Conservation (phyloP, 1,284 basidiomycete species). For the Veloboletus limbatus region DNA sequence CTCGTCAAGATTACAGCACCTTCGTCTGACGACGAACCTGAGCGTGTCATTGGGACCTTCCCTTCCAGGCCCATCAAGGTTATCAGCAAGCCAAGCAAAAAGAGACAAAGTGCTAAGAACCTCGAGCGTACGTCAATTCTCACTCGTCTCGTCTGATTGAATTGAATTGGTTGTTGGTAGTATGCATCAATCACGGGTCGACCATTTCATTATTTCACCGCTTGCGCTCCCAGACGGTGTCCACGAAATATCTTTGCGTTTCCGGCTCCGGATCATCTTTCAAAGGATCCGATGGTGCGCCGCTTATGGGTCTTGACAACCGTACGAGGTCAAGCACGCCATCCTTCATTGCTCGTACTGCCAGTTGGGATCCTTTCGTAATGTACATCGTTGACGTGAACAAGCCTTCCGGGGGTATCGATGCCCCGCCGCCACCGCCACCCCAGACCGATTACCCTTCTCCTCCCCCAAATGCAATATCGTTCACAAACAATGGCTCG, state of each 20-base stretch:
- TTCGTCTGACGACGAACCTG: constrained; percentile 69
- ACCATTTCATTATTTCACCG: constrained; percentile 96
- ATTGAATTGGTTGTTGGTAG: constrained; percentile 40
- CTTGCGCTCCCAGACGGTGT: constrained; percentile 89
- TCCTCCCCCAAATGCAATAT: constrained; percentile 85
- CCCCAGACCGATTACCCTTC: constrained; percentile 84
- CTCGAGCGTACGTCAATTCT: constrained; percentile 76
- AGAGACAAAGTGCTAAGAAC: constrained; percentile 90
- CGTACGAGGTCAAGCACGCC: constrained; percentile 70
- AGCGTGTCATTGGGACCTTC: constrained; percentile 83
- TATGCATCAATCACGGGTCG: constrained; percentile 93
- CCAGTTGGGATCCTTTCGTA: constrained; percentile 91
- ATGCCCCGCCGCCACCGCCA: constrained; percentile 72
- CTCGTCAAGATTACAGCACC: constrained; percentile 87
- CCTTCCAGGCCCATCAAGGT: constrained; percentile 93
- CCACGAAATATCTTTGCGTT: constrained; percentile 93
- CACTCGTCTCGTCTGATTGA: constrained; percentile 17
- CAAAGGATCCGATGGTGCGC: constrained; percentile 86
- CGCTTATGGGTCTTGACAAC: constrained; percentile 77
- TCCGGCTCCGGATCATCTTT: constrained; percentile 87
- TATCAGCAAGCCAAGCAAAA: constrained; percentile 96
- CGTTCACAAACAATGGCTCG: constrained; percentile 75
- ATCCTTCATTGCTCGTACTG: constrained; percentile 81
- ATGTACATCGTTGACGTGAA: constrained; percentile 92
- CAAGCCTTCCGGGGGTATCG: constrained; percentile 70